Evolutionary conservation across 2,329 filamentous ascomycete genomes (phyloP), one percentile per base, ranked within the genome.

Genomic region (Macrophomina phaseolina): DNA sequence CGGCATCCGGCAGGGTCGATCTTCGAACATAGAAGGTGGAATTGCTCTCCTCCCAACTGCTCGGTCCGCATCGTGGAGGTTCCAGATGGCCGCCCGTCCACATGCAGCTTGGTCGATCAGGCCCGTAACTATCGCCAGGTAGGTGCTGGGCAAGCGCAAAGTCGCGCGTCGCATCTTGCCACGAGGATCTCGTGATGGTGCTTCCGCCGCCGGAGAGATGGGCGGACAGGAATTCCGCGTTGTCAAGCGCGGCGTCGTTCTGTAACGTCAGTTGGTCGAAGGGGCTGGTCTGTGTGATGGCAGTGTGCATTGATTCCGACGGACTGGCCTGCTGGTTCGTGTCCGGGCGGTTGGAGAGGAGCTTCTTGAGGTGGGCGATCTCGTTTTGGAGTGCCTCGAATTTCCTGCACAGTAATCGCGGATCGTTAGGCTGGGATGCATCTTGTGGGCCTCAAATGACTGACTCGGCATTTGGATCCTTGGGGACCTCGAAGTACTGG

Each of bases 401-500:
- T 68, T 60, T 70, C 67, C 34, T 70, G 69, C 16, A 52, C 64
- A 28, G 23, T 23, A 76, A 42, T n/a, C 74, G 69, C n/a, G 74
- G 5, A 76, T 69, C 52, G 64, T 73, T 56, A 76, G 74, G 23
- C 76, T 45, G 7, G 42, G 12, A n/a, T 14, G 38, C 36, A 38
- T 38, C 11, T 7, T 38, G 36, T 12, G 6, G 36, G 36, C 36
- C 36, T 38, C 36, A 14, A 48, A 62, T 32, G n/a, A 28, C 58
- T 63, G 32, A 63, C 58, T 63, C 42, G 5, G 68, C 65, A 34
- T 66, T 74, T 11, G 70, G 67, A 53, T 77, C 74, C 61, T 73
- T 73, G 18, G 70, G 71, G 3, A 67, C 68, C 64, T 75, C 73
- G 40, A 70, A 67, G 46, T 75, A 77, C 56, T 71, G 69, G 38